Evolutionary conservation across 1,284 basidiomycete species (phyloP).

Genomic region (Mycena citricolor): DNA sequence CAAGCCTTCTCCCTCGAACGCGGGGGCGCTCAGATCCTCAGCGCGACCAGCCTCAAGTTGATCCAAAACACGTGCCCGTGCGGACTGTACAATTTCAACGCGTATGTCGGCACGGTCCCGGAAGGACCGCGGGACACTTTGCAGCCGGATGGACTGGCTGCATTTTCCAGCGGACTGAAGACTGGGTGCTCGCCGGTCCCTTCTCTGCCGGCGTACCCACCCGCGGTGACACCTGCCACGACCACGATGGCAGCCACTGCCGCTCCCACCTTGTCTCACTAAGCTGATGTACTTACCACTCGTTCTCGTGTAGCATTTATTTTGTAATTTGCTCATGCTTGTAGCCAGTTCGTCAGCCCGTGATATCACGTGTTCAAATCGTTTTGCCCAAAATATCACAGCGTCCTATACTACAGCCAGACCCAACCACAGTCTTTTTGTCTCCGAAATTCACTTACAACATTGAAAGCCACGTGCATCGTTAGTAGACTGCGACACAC

Average conservation of each 20-base stretch:
- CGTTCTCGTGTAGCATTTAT: too few species aligned
- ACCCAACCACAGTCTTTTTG: too few species aligned
- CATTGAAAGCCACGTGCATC: too few species aligned
- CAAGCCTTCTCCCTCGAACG: slow-evolving; percentile 33
- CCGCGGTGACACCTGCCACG: slow-evolving; percentile 4
- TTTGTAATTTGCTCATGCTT: too few species aligned
- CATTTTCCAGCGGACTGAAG: slow-evolving; percentile 7
- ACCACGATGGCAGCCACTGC: slow-evolving; percentile 10
- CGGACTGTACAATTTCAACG: slow-evolving; percentile 31
- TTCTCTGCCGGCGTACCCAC: slow-evolving; percentile 11
- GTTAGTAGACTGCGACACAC: too few species aligned
- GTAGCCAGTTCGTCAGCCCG: too few species aligned
- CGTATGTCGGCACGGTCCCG: slow-evolving; percentile 29
- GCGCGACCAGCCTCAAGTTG: slow-evolving; percentile 30
- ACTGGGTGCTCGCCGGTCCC: slow-evolving; percentile 11
- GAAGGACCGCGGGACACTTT: slow-evolving; percentile 5
- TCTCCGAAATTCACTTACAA: too few species aligned
- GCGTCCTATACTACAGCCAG: too few species aligned
- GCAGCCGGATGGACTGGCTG: slow-evolving; percentile 7
- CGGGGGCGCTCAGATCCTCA: slow-evolving; percentile 26
- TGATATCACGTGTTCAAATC: too few species aligned
- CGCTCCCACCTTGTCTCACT: too few species aligned
- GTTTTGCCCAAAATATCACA: too few species aligned
- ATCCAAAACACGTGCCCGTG: slow-evolving; percentile 29
- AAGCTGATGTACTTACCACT: too few species aligned